Evolutionary conservation across 176 grass and related monocot species (phyloP), one percentile per base, ranked within the genome.

Genomic region (Carex scoparia): DNA sequence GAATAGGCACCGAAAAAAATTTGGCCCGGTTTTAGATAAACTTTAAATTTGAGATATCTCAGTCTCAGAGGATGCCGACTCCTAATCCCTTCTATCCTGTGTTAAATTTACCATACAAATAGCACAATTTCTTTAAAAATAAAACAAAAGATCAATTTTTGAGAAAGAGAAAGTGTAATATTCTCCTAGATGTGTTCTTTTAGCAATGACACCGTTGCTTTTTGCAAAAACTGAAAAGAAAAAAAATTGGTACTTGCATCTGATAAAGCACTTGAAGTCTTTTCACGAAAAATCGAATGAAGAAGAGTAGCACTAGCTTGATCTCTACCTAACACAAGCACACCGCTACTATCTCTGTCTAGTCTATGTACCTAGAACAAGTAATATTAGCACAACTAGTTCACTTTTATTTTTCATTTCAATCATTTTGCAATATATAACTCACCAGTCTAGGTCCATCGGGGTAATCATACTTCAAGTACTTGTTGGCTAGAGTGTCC

Each of bases 211-310:
- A 63, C 3, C 18, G 30, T n/a, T 70, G 31, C 14, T n/a, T 13
- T 42, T 44, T 18, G 67, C 35, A 70, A 40, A 32, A 16, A 70
- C 67, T 38, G 1, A 70, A 40, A 40, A 69, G 14, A 69, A 84
- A 81, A 78, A 80, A 51, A 51, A 2, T 6, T 48, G 65, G 16
- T 84, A 88, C 86, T 93, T 87, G 93, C 95, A 91, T 93, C 86
- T 84, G 85, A 79, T 90, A 94, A 85, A 93, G 93, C 95, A 89
- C 87, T 93, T 84, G 95, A 89, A 87, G 92, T 98, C 86, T 98
- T 98, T 67, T 98, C 95, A 86, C 92, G 89, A 83, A 98, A 98
- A 65, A 94, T 91, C 62, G 92, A 89, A 89, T 98, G 95, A 77
- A 98, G 86, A 89, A 98, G 86, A 51, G 91, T 86, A 84, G 95